A percentile compares a stretch with the other conserved stretches of the same genome.
phyloP scores from a whole-genome alignment of 176 grass and related monocot species.

The Ampelocalamus luodianensis region DNA sequence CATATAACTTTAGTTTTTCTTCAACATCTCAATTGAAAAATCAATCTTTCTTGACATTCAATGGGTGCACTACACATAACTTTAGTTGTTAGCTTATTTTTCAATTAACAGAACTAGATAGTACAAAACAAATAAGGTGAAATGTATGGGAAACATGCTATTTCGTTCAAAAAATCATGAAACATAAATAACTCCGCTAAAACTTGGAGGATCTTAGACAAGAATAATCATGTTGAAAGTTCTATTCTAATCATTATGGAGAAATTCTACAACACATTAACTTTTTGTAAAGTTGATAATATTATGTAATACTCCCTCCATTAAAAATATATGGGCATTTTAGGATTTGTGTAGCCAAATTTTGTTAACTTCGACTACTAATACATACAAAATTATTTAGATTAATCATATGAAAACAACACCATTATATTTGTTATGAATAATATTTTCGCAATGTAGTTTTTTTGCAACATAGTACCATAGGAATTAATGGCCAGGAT shows the following conservation, averaged over 20 bases:
- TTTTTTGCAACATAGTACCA: background rate
- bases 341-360: background rate
- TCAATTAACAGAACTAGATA: background rate
- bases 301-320: background rate
- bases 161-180: background rate
- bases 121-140: background rate
- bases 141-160: background rate
- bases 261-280: background rate
- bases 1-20: background rate
- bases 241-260: background rate
- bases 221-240: background rate
- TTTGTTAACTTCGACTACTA: background rate
- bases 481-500: background rate
- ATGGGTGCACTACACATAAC: background rate
- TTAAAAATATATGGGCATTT: background rate
- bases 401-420: background rate
- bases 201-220: background rate
- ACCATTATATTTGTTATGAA: background rate
- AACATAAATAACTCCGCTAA: background rate
- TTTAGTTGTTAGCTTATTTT: background rate
- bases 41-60: background rate
- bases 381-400: background rate
- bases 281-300: background rate
- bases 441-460: background rate
- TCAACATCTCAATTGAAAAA: background rate